Base-by-base conservation (phyloP, 2,329 filamentous ascomycete species). In the Claviceps sp. region DNA sequence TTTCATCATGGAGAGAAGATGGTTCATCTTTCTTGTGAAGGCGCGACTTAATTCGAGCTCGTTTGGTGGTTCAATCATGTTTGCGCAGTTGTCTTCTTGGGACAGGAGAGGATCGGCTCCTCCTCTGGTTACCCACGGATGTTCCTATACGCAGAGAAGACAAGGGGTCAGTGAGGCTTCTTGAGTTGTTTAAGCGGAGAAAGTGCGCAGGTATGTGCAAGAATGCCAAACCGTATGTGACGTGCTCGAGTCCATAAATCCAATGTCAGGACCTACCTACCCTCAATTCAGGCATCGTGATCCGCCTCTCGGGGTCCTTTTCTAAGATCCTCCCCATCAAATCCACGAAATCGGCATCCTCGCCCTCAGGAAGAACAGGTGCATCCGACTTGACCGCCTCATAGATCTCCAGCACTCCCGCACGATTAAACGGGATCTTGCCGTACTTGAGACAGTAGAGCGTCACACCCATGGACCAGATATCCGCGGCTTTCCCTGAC, bases 381-480 rank as follows among this genome's bases (percentile, higher is more conserved):
- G 79, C 67, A 42, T 95, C 84, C 34, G 75, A 78, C 57, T 85
- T 85, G 67, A 98, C 97, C 5, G 88, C 82, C 54, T 95, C 84
- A 63, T 94, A 97, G 56, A 97, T 79, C 49, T 95, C 90, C 52
- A 96, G 73, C 54, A 96, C 82, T 18, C 81, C 82, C 5, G 79
- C 73, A 52, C 84, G 79, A 61, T 90, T 85, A 62, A 97, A 98
- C 0, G 93, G 93, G 55, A 98, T 84, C 48, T 73, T 76, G 37
- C 93, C 93, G 61, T 95, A 97, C 55, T 86, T 83, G 41, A 98
- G 75, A 65, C 93, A 98, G 65, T 91, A 97, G 2, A 98, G 73
- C 1, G 90, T 95, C 8, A 96, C 84, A 6, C 93, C 93, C 91
- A 97, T 97, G 3, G 91, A 95, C 93, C 93, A 98, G 51, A 98